Conservation (phyloP, 768 basidiomycete genomes). For the Lactifluus subvellereus region DNA sequence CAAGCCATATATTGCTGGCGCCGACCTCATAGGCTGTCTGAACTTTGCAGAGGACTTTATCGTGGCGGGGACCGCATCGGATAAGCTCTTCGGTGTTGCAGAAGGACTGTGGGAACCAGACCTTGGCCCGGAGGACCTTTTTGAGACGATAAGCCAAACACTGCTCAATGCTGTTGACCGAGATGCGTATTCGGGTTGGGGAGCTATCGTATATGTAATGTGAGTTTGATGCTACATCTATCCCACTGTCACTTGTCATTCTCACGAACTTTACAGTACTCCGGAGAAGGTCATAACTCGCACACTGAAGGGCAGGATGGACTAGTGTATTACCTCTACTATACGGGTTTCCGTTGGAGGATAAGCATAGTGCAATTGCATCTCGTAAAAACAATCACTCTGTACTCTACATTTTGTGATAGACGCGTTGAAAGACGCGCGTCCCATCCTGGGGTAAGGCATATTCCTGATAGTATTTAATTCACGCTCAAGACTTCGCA, state of each 20-base stretch:
- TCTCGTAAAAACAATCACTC: background rate
- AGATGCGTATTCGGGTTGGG: conserved; percentile 97
- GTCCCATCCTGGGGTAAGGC: background rate
- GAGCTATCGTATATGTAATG: conserved; percentile 93
- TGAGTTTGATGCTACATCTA: conserved; percentile 39
- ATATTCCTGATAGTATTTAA: background rate
- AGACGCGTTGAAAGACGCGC: background rate
- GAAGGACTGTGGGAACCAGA: conserved; percentile 99
- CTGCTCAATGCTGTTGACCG: conserved; percentile 92
- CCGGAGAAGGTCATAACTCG: conserved; percentile 76
- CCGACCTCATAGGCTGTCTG: conserved; percentile 90
- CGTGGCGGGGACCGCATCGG: conserved; percentile 87
- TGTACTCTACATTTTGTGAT: conserved; percentile 13
- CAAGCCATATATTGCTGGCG: conserved; percentile 91
- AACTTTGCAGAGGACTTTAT: conserved; percentile 97
- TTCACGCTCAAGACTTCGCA: background rate
- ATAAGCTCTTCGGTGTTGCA: conserved; percentile 93
- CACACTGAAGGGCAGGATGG: conserved; percentile 88
- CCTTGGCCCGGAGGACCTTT: conserved; percentile 91
- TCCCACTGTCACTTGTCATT: conserved; percentile 6
- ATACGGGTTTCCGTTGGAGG: background rate
- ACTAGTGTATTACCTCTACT: conserved; percentile 40
- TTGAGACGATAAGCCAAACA: conserved; percentile 97
- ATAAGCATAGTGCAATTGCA: background rate
- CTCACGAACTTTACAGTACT: conserved; percentile 40